Evolutionary conservation across 768 basidiomycete genomes (phyloP).

Genomic region (Artomyces pyxidatus): DNA sequence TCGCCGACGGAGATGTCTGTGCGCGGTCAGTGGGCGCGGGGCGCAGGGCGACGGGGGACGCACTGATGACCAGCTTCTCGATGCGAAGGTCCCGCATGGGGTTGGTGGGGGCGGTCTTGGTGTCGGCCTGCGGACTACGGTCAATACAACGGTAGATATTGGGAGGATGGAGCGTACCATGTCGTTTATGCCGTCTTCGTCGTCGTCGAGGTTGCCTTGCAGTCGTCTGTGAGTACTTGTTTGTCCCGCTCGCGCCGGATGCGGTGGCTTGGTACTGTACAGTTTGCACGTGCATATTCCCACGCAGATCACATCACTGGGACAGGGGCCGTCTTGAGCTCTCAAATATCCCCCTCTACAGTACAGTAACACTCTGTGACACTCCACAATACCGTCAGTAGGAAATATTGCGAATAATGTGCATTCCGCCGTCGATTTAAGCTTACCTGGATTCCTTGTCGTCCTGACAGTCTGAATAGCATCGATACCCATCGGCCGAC

Average conservation of each 20-base stretch:
- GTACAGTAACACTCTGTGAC: no score
- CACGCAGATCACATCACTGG: no score
- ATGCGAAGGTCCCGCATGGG: constrained; percentile 94
- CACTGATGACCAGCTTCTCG: constrained; percentile 99
- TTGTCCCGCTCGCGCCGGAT: background rate
- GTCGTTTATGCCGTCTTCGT: constrained; percentile 2
- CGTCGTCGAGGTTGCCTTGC: constrained; percentile 1
- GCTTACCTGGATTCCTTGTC: no score
- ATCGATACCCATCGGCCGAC: constrained; percentile 10
- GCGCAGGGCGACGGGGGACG: constrained; percentile 41
- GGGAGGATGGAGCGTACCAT: background rate
- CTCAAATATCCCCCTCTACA: no score
- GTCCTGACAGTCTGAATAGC: no score
- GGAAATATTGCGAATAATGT: no score
- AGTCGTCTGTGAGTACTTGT: constrained; percentile 1
- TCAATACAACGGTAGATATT: background rate
- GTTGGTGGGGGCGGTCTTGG: constrained; percentile 84
- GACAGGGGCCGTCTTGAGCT: no score
- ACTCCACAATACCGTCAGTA: background rate
- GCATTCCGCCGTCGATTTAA: no score
- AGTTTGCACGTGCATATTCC: background rate
- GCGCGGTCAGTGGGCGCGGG: background rate
- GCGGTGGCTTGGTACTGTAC: constrained; percentile 4
- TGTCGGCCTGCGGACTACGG: constrained; percentile 54
- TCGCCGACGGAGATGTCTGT: constrained; percentile 99